A percentile compares a stretch with the other conserved stretches of the same genome.
These are phyloP conservation scores for Barnettozyma vustinii DNA, from an alignment of 805 yeast species.

Conservation along the genomic window DNA sequence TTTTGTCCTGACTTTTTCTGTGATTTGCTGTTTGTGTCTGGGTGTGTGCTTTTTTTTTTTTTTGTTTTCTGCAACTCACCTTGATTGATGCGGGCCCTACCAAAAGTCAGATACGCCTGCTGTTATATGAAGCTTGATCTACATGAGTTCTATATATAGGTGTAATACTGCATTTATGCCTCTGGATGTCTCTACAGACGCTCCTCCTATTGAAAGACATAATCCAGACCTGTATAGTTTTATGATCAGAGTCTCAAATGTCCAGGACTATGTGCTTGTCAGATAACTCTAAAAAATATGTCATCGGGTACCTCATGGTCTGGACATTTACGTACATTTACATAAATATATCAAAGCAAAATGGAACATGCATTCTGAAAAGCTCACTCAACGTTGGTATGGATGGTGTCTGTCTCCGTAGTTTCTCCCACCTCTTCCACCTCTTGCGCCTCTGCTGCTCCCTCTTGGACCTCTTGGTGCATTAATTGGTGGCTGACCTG, in stretches of 20 bases:
- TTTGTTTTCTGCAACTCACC: too few species aligned
- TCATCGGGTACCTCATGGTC: too few species aligned
- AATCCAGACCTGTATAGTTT: too few species aligned
- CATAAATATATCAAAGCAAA: background rate
- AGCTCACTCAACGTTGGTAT: conserved; percentile 4
- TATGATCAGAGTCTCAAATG: too few species aligned
- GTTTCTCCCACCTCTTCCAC: conserved; percentile 14
- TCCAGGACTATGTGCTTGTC: too few species aligned
- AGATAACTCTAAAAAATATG: too few species aligned
- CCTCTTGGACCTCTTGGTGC: conserved; percentile 52
- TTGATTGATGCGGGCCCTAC: background rate
- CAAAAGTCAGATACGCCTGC: background rate
- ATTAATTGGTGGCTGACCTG: conserved; percentile 27
- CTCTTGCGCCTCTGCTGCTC: conserved; percentile 18
- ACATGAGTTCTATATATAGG: too few species aligned
- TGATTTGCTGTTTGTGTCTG: background rate
- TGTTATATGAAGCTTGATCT: too few species aligned
- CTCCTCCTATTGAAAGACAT: too few species aligned
- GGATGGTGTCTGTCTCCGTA: conserved; percentile 6
- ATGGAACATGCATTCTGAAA: background rate
- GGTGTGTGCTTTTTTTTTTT: background rate
- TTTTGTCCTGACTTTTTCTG: background rate
- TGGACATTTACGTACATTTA: background rate
- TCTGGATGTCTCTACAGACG: too few species aligned
- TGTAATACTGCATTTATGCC: too few species aligned